Base-by-base conservation (phyloP, 1,284 basidiomycete genomes). In the Agroathelia rolfsii region DNA sequence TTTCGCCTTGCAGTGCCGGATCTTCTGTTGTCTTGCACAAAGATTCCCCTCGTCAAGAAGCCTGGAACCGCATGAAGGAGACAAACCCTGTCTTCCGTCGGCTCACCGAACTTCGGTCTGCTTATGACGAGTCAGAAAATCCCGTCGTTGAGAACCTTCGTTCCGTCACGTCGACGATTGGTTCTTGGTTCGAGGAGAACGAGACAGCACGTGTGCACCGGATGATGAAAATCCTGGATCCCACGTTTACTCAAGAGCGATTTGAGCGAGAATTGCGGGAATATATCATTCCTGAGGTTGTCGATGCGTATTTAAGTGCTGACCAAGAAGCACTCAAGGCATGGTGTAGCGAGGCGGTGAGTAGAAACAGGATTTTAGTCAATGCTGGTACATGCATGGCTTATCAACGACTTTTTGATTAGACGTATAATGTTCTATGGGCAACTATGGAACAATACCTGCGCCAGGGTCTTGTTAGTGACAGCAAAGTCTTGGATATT, bases 341-440 rank as follows among this genome's bases (percentile, higher is more conserved):
- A 46, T 99, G 95, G 95, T 96, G 92, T 55, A 78, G 87, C 20
- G 95, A 99, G 61, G 95, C 89, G 35, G 89, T 93, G 48, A 52
- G 87, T 65, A n/a, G n/a, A n/a, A n/a, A n/a, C n/a, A n/a, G n/a
- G n/a, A n/a, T n/a, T n/a, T n/a, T n/a, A n/a, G 9, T n/a, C 18
- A 36, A 13, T 26, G 23, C 26, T 29, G 21, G 13, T 13, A 15
- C 5, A 36, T 40, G 30, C 14, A 32, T 25, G n/a, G 8, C 14
- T 31, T 19, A 19, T 19, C 16, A n/a, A 12, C 16, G 15, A 17
- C 5, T 32, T 6, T n/a, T n/a, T 34, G 34, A 38, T 8, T 31
- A 93, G 87, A 92, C 90, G 2, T 90, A 92, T 58, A 97, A 96
- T 50, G 87, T 98, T 8, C 69, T 97, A 3, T 95, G 93, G 83